These are phyloP conservation scores for Fragaria vesca DNA, from an alignment of 306 rosid species.

Conservation along the genomic window DNA sequence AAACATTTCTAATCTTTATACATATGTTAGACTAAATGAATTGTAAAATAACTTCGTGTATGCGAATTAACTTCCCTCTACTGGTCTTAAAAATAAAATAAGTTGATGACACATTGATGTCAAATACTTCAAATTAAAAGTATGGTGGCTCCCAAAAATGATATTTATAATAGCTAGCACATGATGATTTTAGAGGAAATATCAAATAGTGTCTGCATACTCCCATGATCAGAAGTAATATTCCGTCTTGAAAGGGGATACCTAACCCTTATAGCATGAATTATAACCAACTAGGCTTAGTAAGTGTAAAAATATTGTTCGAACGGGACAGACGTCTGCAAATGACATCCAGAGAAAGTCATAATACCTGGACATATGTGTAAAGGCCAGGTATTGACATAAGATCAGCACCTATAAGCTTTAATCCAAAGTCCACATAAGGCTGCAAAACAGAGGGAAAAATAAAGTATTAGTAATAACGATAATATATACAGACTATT, in stretches of 20 bases:
- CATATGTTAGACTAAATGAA: not conserved
- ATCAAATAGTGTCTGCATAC: not conserved
- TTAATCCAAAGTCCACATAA: constrained; percentile 89
- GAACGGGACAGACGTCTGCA: not conserved
- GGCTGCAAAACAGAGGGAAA: constrained; percentile 53
- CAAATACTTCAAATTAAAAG: not conserved
- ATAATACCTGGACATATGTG: constrained; percentile 73
- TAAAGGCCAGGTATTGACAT: constrained; percentile 93
- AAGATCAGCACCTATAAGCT: constrained; percentile 78
- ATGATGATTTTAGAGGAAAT: not conserved
- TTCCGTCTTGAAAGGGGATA: not conserved
- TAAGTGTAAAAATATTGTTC: not conserved
- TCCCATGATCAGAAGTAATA: not conserved
- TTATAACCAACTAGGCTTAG: not conserved
- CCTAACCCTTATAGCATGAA: not conserved
- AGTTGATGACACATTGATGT: constrained; percentile 1
- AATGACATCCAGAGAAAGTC: not conserved
- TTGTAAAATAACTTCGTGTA: not conserved
- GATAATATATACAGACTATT: not conserved
- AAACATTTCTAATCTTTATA: not conserved
- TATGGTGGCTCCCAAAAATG: not conserved
- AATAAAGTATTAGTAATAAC: constrained; percentile 12
- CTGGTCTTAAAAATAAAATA: not conserved
- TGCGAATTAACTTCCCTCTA: not conserved
- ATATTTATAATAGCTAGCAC: not conserved